Conservation (phyloP, 2,329 filamentous ascomycete genomes). For the Aschersonia sp. region DNA sequence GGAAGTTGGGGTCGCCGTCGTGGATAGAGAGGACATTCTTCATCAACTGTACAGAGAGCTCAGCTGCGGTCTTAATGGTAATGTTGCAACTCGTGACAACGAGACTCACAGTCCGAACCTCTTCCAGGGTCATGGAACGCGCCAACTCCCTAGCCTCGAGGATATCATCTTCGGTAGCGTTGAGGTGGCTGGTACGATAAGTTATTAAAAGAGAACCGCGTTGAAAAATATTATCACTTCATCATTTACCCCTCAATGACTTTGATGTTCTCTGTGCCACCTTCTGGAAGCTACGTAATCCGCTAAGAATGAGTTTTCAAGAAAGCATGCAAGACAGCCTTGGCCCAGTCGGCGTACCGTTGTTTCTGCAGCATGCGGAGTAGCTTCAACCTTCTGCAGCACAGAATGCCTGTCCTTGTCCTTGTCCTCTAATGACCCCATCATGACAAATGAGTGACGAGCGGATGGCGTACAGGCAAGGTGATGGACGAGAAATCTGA, state of each 20-base stretch:
- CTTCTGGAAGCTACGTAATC: not conserved
- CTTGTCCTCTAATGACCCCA: too few species aligned
- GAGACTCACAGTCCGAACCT: conserved; percentile 14
- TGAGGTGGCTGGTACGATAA: conserved; percentile 9
- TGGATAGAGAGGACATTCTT: conserved; percentile 18
- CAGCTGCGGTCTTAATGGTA: not conserved
- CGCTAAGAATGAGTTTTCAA: too few species aligned
- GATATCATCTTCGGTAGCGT: conserved; percentile 27
- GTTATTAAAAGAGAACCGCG: not conserved
- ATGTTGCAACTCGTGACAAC: not conserved
- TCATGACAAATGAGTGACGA: too few species aligned
- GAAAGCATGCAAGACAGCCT: too few species aligned
- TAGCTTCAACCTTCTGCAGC: too few species aligned
- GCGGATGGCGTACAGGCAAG: too few species aligned
- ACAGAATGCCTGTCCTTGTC: too few species aligned
- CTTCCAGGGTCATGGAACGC: conserved; percentile 17
- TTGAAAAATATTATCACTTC: not conserved
- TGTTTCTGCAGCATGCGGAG: too few species aligned
- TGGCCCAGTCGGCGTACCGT: too few species aligned
- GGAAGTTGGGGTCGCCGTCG: conserved; percentile 23
- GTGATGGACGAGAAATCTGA: too few species aligned
- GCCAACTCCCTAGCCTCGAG: conserved; percentile 26
- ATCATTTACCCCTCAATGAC: conserved; percentile 1
- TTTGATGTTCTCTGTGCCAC: not conserved
- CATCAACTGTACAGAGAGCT: conserved; percentile 14